Percentiles rank a stretch among this genome's conserved stretches.
Evolutionary conservation across 495 filamentous ascomycete species (phyloP).

Genomic region (Podospora comata): DNA sequence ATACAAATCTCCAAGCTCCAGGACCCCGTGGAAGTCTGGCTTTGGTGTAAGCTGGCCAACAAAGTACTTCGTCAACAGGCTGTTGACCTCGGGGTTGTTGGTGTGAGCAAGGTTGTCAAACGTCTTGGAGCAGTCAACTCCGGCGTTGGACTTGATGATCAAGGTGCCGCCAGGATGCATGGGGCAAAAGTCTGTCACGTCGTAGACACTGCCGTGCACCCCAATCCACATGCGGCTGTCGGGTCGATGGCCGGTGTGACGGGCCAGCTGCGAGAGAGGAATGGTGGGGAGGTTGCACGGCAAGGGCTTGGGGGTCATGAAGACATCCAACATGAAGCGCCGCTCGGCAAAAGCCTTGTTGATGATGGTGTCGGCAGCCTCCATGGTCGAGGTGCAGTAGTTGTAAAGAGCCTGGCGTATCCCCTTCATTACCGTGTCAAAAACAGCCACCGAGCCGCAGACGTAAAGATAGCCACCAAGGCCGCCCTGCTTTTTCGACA

Average conservation of each 20-base stretch:
- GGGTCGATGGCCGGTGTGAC: conserved; percentile 47
- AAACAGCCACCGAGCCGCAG: conserved; percentile 52
- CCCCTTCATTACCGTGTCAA: conserved; percentile 53
- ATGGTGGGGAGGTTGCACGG: conserved; percentile 47
- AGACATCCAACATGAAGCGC: conserved; percentile 54
- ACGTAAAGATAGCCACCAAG: conserved; percentile 52
- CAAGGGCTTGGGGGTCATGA: conserved; percentile 52
- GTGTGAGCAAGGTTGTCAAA: conserved; percentile 53
- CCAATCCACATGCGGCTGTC: conserved; percentile 51
- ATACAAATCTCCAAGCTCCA: conserved; percentile 41
- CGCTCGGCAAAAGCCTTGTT: conserved; percentile 52
- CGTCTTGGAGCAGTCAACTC: conserved; percentile 49
- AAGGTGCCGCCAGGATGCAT: conserved; percentile 51
- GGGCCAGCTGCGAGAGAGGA: conserved; percentile 46
- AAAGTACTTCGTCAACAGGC: conserved; percentile 50
- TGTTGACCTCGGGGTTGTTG: conserved; percentile 49
- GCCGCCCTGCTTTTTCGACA: conserved; percentile 52
- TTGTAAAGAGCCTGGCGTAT: conserved; percentile 50
- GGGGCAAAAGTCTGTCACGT: conserved; percentile 49
- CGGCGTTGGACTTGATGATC: conserved; percentile 52
- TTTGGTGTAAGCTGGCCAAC: conserved; percentile 49
- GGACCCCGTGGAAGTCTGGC: conserved; percentile 42
- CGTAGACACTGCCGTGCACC: conserved; percentile 50
- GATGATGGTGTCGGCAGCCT: conserved; percentile 45
- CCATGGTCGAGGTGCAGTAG: conserved; percentile 45